Percentiles rank a stretch among this genome's conserved stretches.
Evolutionary conservation across 108 stramenopile genomes (phyloP).

Genomic region (Chaetoceros muelleri): DNA sequence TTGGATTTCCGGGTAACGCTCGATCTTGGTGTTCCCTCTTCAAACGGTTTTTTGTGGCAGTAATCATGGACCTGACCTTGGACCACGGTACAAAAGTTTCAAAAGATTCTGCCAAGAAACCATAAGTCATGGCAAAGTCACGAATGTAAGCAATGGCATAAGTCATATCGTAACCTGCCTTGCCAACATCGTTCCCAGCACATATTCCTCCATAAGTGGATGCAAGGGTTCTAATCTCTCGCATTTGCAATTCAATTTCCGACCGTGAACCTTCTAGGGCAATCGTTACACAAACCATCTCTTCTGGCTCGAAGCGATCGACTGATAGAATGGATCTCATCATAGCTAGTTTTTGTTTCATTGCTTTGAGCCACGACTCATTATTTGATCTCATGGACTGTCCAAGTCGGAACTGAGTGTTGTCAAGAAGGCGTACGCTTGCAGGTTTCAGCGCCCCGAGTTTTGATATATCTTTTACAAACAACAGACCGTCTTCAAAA

Average conservation of each 20-base stretch:
- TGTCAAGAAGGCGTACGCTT: slow-evolving; percentile 85
- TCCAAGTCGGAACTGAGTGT: slow-evolving; percentile 86
- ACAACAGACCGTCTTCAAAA: slow-evolving; percentile 68
- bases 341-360: slow-evolving; percentile 9
- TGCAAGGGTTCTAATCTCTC: slow-evolving; percentile 30
- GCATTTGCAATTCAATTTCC: slow-evolving; percentile 64
- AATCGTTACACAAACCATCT: slow-evolving; percentile 81
- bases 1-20: slow-evolving; percentile 67
- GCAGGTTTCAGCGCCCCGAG: slow-evolving; percentile 49
- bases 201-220: slow-evolving; percentile 49
- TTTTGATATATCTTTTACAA: slow-evolving; percentile 57
- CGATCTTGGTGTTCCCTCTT: slow-evolving; percentile 41
- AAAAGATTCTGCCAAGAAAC: slow-evolving; percentile 84
- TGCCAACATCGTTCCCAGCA: slow-evolving; percentile 67
- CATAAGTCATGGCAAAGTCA: slow-evolving; percentile 88
- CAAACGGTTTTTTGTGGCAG: slow-evolving; percentile 58
- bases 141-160: slow-evolving; percentile 92
- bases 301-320: slow-evolving; percentile 23
- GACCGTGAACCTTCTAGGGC: slow-evolving; percentile 64
- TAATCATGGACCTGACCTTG: slow-evolving; percentile 40
- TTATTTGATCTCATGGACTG: slow-evolving; percentile 68
- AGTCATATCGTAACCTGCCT: slow-evolving; percentile 85
- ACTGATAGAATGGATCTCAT: neutral
- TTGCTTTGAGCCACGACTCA: slow-evolving; percentile 12
- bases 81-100: slow-evolving; percentile 93